Evolutionary conservation across 2,329 filamentous ascomycete genomes (phyloP), one percentile per base, ranked within the genome.

Genomic region (Trichoderma cornu-damae): DNA sequence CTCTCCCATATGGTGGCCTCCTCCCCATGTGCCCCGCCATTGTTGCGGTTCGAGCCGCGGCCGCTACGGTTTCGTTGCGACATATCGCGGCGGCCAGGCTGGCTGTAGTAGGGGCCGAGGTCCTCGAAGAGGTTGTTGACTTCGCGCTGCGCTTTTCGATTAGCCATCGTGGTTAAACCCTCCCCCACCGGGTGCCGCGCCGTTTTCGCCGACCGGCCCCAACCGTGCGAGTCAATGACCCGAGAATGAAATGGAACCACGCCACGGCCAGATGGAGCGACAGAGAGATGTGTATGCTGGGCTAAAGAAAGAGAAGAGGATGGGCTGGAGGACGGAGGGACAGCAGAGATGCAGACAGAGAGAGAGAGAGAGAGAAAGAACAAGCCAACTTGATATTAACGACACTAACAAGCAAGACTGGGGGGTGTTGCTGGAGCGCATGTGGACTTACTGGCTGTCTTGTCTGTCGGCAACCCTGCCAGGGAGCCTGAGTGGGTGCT

Each of bases 41-140:
- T 76, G 66, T 75, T 77, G 40, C 75, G 72, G 65, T 73, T 74
- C 38, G 72, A 74, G 37, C 73, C 74, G 60, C 75, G 74, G 51
- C 73, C 73, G 63, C 73, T 75, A 55, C 75, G 73, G 60, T 74
- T 75, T 60, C 74, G 70, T 64, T 76, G 74, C 42, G 74, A 75
- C 74, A 76, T 77, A 11, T 54, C 51, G 35, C 38, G 53, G 38
- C 42, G 44, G 34, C 46, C 44, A 16, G 65, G 63, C 55, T 65
- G 61, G 35, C 69, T 65, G 59, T 67, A 71, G 54, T 67, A 70
- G 11, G 69, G 68, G 7, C 69, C 69, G 49, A 71, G 69, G 47
- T 72, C 64, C 63, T 71, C 68, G 46, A 64, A 62, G 59, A 72
- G 70, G 40, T 67, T 67, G 59, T 65, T 67, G 61, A 72, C 58